Conservation (phyloP, 1,139 yeast genomes). For the Pichia sp. region DNA sequence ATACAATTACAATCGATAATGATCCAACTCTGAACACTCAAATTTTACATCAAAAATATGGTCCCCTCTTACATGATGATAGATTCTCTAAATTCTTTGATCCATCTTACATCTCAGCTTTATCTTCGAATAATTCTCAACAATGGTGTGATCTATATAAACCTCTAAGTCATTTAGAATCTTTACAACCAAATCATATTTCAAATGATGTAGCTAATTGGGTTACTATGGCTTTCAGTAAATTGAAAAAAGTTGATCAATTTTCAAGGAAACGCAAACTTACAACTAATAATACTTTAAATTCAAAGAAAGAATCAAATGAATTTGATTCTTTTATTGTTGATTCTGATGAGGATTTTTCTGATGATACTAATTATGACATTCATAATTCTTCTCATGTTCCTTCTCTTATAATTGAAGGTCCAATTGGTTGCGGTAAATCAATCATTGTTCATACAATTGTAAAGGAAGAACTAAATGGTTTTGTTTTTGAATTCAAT, state of each 20-base stretch:
- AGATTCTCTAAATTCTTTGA: constrained; percentile 17
- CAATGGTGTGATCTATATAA: constrained; percentile 29
- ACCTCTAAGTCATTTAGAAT: constrained; percentile 21
- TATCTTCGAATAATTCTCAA: constrained; percentile 3
- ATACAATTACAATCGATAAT: constrained; percentile 1
- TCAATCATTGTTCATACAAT: constrained; percentile 68
- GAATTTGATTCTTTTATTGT: constrained; percentile 42
- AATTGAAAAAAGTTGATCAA: constrained; percentile 31
- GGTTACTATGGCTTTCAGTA: constrained; percentile 43
- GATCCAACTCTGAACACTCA: not conserved
- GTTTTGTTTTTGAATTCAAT: constrained; percentile 79
- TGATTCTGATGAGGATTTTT: constrained; percentile 24
- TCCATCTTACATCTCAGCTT: not conserved
- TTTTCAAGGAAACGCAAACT: constrained; percentile 31
- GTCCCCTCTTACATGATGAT: constrained; percentile 7
- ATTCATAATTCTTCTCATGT: constrained; percentile 35
- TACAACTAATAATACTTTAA: too few relatives aligned
- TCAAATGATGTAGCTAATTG: constrained; percentile 34
- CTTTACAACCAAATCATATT: constrained; percentile 19
- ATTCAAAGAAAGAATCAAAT: constrained; percentile 22
- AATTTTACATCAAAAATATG: not conserved
- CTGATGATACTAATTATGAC: constrained; percentile 24
- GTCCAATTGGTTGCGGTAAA: constrained; percentile 74
- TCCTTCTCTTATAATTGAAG: constrained; percentile 62
- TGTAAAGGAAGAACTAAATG: constrained; percentile 48